phyloP scores from a whole-genome alignment of 163 green algal genomes.

The Scenedesmus sp. region DNA sequence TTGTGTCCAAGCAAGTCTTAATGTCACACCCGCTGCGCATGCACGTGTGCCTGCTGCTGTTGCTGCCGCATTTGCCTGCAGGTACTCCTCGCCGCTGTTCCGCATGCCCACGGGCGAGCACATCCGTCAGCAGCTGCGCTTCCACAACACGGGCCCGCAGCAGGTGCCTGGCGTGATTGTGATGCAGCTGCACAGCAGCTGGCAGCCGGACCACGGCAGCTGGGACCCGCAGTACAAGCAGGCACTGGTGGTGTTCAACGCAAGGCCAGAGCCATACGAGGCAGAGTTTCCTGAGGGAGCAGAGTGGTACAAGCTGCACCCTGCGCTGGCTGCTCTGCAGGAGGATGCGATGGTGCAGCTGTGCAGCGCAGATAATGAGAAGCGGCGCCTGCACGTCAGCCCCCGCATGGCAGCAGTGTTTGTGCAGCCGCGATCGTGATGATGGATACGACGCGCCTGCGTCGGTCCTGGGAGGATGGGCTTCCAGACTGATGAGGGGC shows the following conservation, averaged over 20 bases:
- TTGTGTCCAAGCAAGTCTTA: background rate
- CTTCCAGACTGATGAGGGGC: background rate
- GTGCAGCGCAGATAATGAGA: constrained; percentile 42
- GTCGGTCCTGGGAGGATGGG: background rate
- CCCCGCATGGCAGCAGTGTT: constrained; percentile 53
- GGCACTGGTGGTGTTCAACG: constrained; percentile 67
- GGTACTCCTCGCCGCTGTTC: constrained; percentile 84
- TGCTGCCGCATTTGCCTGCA: constrained; percentile 36
- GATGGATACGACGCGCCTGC: background rate
- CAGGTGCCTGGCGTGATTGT: constrained; percentile 79
- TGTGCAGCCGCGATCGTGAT: constrained; percentile 30
- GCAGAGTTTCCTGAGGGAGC: constrained; percentile 35
- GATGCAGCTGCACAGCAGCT: constrained; percentile 73
- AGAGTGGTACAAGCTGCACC: constrained; percentile 56
- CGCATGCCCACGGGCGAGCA: constrained; percentile 66
- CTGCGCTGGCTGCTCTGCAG: constrained; percentile 27
- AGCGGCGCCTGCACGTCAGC: constrained; percentile 28
- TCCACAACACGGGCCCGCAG: constrained; percentile 71
- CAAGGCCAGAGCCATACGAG: constrained; percentile 48
- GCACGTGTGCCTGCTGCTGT: background rate
- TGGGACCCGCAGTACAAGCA: constrained; percentile 60
- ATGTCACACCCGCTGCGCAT: background rate
- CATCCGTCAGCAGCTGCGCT: constrained; percentile 72
- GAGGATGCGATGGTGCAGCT: constrained; percentile 32
- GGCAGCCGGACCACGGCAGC: constrained; percentile 45